Percentiles rank a stretch among this genome's conserved stretches.
Evolutionary conservation across 176 grass and related monocot genomes (phyloP).

Genomic region (Zoysia japonica): DNA sequence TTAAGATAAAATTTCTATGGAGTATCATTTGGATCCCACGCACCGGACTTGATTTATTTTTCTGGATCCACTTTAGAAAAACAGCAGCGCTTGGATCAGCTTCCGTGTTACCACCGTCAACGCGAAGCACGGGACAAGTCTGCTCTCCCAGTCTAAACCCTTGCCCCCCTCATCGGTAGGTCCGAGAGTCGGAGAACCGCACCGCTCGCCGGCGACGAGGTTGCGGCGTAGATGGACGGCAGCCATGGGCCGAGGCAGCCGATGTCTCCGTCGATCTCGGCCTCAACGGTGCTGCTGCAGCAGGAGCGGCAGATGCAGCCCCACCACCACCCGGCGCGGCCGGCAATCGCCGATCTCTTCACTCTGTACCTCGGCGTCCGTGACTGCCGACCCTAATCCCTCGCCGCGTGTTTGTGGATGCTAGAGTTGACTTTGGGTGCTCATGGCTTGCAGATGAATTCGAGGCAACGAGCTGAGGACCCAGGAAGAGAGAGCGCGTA

Average conservation of each 20-base stretch:
- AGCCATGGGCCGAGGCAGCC: conserved; percentile 49
- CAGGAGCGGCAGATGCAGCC: conserved; percentile 60
- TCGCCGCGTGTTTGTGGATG: neutral
- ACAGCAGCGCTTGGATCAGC: neutral
- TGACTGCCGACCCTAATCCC: conserved; percentile 15
- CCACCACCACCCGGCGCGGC: conserved; percentile 64
- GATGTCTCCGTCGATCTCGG: conserved; percentile 44
- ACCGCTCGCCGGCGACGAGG: conserved; percentile 31
- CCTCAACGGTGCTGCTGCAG: conserved; percentile 33
- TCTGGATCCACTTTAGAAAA: neutral
- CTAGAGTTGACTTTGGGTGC: conserved; percentile 26
- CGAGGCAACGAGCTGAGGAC: conserved; percentile 71
- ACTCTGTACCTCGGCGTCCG: conserved; percentile 87
- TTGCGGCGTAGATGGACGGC: conserved; percentile 1
- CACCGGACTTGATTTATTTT: neutral
- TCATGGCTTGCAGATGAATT: conserved; percentile 68
- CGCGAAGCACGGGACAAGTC: neutral
- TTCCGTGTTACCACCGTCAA: conserved; percentile 1
- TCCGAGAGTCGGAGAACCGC: neutral
- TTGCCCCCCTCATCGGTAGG: neutral
- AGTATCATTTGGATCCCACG: too few species aligned
- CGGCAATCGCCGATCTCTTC: conserved; percentile 89
- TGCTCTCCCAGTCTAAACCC: conserved; percentile 38
- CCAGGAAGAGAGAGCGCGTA: conserved; percentile 68
- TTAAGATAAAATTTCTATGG: too few species aligned